Evolutionary conservation across 345 rosid species (phyloP), one percentile per base, ranked within the genome.

Genomic region (Turritis glabra): DNA sequence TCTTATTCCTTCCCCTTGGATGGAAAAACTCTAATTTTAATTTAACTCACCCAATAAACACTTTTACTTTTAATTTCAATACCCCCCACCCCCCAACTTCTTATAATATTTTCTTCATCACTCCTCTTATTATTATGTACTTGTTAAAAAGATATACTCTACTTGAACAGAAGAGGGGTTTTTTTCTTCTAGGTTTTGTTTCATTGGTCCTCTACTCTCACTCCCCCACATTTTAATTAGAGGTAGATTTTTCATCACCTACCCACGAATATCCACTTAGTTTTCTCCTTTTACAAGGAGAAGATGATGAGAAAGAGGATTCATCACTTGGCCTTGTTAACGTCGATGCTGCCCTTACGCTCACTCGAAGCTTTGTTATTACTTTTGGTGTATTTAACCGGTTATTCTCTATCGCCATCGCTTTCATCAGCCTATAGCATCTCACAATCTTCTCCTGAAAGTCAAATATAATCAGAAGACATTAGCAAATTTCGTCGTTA

Each of bases 341-440:
- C 13, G 58, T 75, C 41, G 88, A 83, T 40, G 77, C n/a, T 29
- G 86, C 82, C 62, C 86, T 81, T 60, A 87, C 75, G 51, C 87
- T 88, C 38, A 91, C 96, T 44, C 95, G 79, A 53, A 89, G 86
- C 76, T 81, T 86, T 8, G 93, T 87, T 50, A 82, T 72, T 35
- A 82, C 82, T 83, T 74, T 87, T 8, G 90, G 82, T 53, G 80
- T 33, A 52, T 81, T 84, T 84, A 88, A 79, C 69, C 79, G 62
- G 55, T 62, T 78, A 64, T 80, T 78, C 62, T 87, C 82, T 25
- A 79, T 71, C 64, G 77, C 86, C 46, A 86, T 84, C 8, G 82
- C 86, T 84, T 89, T 91, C 93, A 89, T 90, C 67, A 92, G 81
- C 76, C 70, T 81, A 74, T 90, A 92, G 81, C 99, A 95, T 74